Evolutionary conservation across 75 land plant species (phyloP).

Genomic region (Sequoia sempervirens): DNA sequence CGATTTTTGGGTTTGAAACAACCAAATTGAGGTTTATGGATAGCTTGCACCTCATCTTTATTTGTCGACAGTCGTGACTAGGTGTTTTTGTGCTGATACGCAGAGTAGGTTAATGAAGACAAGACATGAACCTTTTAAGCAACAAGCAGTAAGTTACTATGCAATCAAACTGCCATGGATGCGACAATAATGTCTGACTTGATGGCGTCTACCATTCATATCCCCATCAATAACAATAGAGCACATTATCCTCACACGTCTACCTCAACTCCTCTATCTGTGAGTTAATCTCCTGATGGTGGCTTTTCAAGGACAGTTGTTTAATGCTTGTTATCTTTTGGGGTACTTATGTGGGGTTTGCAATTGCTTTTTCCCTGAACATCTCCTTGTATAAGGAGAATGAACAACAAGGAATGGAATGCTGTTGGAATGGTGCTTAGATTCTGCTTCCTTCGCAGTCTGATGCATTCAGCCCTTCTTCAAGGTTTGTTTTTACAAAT

Average conservation of each 20-base stretch:
- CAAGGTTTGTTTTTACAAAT: background rate
- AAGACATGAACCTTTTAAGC: background rate
- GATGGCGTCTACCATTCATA: background rate
- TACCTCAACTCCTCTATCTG: background rate
- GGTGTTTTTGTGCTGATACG: background rate
- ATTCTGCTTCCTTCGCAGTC: background rate
- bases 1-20: background rate
- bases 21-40: background rate
- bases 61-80: background rate
- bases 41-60: background rate
- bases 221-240: background rate
- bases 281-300: background rate
- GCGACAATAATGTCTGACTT: background rate
- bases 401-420: background rate
- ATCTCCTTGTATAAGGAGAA: background rate
- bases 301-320: background rate
- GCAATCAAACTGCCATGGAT: background rate
- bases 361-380: background rate
- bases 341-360: background rate
- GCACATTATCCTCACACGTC: background rate
- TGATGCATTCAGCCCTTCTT: background rate
- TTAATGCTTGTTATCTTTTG: background rate
- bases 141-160: background rate
- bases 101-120: background rate
- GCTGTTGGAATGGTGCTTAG: background rate